Percentiles rank a stretch among this genome's conserved stretches.
Evolutionary conservation across 1,139 yeast species (phyloP).

Genomic region (Zygosaccharomyces pseudobailii): DNA sequence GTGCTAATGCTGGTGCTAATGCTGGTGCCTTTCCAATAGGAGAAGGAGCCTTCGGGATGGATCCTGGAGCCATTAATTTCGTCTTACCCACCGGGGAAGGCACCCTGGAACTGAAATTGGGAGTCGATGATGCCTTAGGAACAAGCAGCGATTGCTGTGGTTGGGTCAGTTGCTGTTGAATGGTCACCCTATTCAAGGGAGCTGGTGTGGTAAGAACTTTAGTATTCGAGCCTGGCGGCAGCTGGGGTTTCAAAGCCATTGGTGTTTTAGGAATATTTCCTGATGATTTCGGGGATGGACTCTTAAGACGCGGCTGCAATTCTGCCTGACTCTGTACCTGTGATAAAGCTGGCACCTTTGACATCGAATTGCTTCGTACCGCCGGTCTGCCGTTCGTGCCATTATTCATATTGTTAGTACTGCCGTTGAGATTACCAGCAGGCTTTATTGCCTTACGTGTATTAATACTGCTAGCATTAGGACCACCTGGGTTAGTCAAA

Average conservation of each 20-base stretch:
- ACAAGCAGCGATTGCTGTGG: slow-evolving; percentile 1
- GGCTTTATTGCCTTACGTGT: neutral
- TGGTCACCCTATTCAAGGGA: neutral
- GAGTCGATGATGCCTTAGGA: slow-evolving; percentile 2
- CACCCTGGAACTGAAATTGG: neutral
- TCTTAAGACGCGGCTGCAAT: neutral
- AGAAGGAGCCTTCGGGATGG: neutral
- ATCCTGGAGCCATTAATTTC: neutral
- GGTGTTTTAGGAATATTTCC: neutral
- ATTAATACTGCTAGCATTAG: neutral
- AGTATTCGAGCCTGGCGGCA: neutral
- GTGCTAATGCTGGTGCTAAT: neutral
- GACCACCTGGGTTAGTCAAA: neutral
- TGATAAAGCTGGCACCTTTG: neutral
- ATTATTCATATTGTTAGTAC: too few relatives aligned
- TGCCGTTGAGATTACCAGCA: neutral
- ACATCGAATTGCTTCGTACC: slow-evolving; percentile 3
- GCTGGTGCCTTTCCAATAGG: neutral
- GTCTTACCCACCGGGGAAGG: neutral
- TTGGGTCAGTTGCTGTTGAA: neutral
- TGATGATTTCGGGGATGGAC: neutral
- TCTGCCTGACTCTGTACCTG: neutral
- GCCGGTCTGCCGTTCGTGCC: neutral
- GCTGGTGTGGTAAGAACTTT: neutral
- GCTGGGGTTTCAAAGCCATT: neutral